Evolutionary conservation across 805 yeast species (phyloP).

Genomic region (Ogataea pini): DNA sequence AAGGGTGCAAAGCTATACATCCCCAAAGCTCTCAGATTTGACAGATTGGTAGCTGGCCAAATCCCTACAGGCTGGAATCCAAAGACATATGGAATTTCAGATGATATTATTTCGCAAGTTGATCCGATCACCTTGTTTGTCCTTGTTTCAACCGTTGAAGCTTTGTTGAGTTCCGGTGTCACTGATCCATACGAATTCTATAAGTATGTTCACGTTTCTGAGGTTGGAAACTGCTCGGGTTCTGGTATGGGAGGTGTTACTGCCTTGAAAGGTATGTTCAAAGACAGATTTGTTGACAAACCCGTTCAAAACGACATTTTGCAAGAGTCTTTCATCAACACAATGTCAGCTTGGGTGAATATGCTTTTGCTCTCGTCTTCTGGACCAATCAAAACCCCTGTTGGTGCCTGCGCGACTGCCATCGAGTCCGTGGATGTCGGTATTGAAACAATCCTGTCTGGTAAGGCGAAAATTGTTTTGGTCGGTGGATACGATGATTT

Average conservation of each 20-base stretch:
- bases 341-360: conserved; percentile 99
- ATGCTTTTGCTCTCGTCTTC: conserved; percentile 95
- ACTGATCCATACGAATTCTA: conserved; percentile 99
- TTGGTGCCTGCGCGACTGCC: conserved; percentile 99
- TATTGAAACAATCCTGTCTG: conserved; percentile 87
- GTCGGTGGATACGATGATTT: conserved; percentile 99
- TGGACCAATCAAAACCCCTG: conserved; percentile 99
- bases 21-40: conserved; percentile 81
- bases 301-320: conserved; percentile 97
- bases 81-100: conserved; percentile 89
- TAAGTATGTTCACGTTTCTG: conserved; percentile 96
- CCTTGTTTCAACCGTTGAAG: conserved; percentile 93
- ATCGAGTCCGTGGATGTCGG: conserved; percentile 97
- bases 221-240: conserved; percentile 99
- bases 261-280: conserved; percentile 97
- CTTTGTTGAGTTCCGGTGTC: conserved; percentile 89
- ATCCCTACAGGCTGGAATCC: conserved; percentile 99
- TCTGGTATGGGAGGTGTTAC: conserved; percentile 99
- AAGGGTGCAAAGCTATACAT: conserved; percentile 90
- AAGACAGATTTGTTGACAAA: conserved; percentile 86
- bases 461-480: conserved; percentile 93
- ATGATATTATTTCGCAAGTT: conserved; percentile 90
- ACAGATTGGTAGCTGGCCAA: conserved; percentile 85
- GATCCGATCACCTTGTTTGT: conserved; percentile 94
- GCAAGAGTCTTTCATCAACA: conserved; percentile 98